Evolutionary conservation across 208 protist genomes (phyloP), one percentile per base, ranked within the genome.

Genomic region (Phytomonas sp.): DNA sequence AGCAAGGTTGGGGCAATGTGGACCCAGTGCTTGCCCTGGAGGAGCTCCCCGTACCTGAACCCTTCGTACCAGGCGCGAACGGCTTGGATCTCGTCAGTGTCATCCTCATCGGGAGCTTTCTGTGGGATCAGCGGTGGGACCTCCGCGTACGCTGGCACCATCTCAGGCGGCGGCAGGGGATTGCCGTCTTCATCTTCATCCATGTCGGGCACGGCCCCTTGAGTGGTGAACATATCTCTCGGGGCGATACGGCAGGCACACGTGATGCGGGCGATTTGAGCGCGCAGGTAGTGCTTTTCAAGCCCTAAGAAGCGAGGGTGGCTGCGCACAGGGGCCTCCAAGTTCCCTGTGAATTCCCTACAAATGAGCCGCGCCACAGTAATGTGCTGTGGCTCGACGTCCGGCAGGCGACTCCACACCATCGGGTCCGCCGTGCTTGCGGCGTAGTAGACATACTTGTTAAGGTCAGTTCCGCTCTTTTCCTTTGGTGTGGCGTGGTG

Each of bases 221-320:
- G 93, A 2, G 82, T 90, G 51, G 84, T 85, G 81, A 83, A 96
- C 30, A 87, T 82, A 63, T 89, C 87, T 60, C 70, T 63, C 26
- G 97, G 97, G 1, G 89, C 88, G 34, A 98, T 80, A n/a, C 81
- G 84, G 77, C 84, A 94, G 7, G 84, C 80, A 70, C 81, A 89
- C 28, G 82, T 82, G 75, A 98, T 98, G 79, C 97, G 93, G 23
- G 97, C 92, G 68, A 98, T 98, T 78, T 98, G 96, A 11, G 97
- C 96, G 23, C 97, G 91, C 62, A 98, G 81, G 78, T 97, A 97
- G 76, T 97, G 81, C 68, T 83, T 84, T 80, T 98, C 97, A 8
- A 77, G 68, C 15, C 97, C 97, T 3, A 94, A 87, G 67, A 98
- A 98, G 40, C 80, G 77, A 46, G 97, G 97, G 74, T 97, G 96